A percentile compares a stretch with the other conserved stretches of the same genome.
These are phyloP conservation scores for Russula lepida DNA, from an alignment of 768 basidiomycete genomes.

Conservation along the genomic window DNA sequence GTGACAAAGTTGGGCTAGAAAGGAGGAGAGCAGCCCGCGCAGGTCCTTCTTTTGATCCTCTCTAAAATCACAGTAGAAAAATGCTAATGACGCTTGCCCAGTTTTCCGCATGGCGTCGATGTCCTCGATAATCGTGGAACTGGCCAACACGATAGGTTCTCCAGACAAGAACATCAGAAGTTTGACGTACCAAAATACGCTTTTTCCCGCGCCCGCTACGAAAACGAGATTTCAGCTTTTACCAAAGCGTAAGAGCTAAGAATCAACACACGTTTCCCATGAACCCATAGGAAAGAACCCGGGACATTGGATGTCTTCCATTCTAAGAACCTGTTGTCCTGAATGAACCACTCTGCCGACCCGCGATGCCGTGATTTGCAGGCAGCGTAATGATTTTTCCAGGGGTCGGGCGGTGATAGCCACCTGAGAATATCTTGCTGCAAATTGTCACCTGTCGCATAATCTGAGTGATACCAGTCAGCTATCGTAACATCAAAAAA, in stretches of 20 bases:
- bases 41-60: no score
- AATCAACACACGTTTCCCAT: background rate
- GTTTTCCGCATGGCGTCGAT: background rate
- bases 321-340: background rate
- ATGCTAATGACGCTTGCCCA: background rate
- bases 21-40: no score
- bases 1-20: background rate
- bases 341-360: background rate
- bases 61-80: background rate
- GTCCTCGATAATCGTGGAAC: background rate
- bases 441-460: background rate
- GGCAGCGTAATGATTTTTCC: background rate
- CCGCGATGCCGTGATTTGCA: background rate
- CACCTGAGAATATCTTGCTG: background rate
- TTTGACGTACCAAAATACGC: background rate
- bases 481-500: background rate
- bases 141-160: background rate
- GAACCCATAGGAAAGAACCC: background rate
- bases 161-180: background rate
- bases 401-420: background rate
- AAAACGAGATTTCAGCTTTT: background rate
- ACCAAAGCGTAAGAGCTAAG: background rate
- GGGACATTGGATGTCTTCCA: background rate
- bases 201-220: background rate
- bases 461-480: background rate